Evolutionary conservation across 495 filamentous ascomycete genomes (phyloP), one percentile per base, ranked within the genome.

Genomic region (Neurospora tetraspora): DNA sequence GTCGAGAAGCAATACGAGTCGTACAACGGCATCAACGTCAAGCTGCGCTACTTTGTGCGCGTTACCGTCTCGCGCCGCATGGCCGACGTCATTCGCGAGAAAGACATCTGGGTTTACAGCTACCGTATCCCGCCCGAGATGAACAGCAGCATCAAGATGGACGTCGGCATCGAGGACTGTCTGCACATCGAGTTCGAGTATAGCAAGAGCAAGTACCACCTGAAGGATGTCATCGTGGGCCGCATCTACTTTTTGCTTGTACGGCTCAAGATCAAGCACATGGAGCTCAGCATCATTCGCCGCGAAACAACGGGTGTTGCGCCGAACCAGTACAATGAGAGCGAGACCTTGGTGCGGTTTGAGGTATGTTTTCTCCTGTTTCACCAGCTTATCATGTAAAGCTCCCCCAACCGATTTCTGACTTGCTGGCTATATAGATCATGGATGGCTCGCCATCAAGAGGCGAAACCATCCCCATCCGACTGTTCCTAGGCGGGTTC

Each of bases 241-340:
- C 90, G 96, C 74, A 99, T 99, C 86, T 99, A 98, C 86, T 99
- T 99, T 85, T 85, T 99, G 75, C 87, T 99, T 36, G 96, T 99
- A 74, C 90, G 96, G 79, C 87, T 99, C 80, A 99, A 99, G 89
- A 99, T 99, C 82, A 97, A 98, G 85, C 96, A 99, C 82, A 99
- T 99, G 96, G 96, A 99, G 85, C 83, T 99, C 69, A 96, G 93
- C 73, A 99, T 99, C 76, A 99, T 99, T 79, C 90, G 96, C 76
- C 87, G 96, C 74, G 96, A 99, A 83, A 98, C 96, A 6, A 98
- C 96, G 8, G 96, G 96, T 20, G 94, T 93, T 4, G 92, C 96
- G n/a, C 96, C 96, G n/a, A 99, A 99, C 82, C 96, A 99, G 81
- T 99, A 99, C 81, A 98, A 99, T 81, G 96, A 99, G 86, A 97